Conservation (phyloP, 345 rosid genomes). For the Abelmoschus esculentus region DNA sequence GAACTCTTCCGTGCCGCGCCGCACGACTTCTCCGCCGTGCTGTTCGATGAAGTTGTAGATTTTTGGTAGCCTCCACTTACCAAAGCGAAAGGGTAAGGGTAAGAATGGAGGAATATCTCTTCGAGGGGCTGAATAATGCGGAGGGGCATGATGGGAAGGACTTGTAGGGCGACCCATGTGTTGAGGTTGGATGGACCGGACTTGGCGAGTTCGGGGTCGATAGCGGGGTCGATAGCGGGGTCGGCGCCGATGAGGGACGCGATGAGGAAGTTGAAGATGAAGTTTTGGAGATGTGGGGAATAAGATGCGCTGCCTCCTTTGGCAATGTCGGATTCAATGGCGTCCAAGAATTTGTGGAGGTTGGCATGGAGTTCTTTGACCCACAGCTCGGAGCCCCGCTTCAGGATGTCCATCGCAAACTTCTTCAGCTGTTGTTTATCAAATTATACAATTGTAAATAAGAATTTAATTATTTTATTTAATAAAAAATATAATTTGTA, state of each 20-base stretch:
- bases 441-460: no score
- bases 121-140: slow-evolving; percentile 49
- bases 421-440: slow-evolving; percentile 35
- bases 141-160: slow-evolving; percentile 47
- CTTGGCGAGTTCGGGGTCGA: slow-evolving; percentile 37
- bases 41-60: slow-evolving; percentile 37
- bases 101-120: slow-evolving; percentile 76
- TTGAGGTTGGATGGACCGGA: slow-evolving; percentile 44
- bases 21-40: slow-evolving; percentile 43
- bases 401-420: slow-evolving; percentile 45
- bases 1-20: slow-evolving; percentile 40
- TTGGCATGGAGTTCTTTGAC: slow-evolving; percentile 29
- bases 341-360: slow-evolving; percentile 49
- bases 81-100: slow-evolving; percentile 52
- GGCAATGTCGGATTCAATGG: slow-evolving; percentile 41
- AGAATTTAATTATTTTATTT: no score
- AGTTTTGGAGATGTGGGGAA: slow-evolving; percentile 39
- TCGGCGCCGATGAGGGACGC: slow-evolving; percentile 55
- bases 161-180: slow-evolving; percentile 57
- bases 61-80: slow-evolving; percentile 51
- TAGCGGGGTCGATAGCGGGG: slow-evolving; percentile 37
- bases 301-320: slow-evolving; percentile 34
- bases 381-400: slow-evolving; percentile 70
- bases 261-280: slow-evolving; percentile 52
- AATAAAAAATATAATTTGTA: no score